phyloP scores from a whole-genome alignment of 805 yeast species.

The Sungouiozyma intestinalis region DNA sequence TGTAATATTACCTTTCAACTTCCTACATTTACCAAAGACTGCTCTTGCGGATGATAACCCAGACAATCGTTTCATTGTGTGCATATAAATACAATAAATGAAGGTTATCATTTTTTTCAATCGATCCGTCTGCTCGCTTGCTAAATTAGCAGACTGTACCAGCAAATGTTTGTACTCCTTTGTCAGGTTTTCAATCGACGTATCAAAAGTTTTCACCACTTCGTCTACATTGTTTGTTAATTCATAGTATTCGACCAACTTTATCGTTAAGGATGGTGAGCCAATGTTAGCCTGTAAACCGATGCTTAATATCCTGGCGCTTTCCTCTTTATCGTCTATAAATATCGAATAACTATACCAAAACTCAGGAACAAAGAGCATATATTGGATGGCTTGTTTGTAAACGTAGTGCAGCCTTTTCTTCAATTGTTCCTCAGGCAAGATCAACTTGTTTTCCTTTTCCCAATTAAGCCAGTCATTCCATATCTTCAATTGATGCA shows the following conservation, averaged over 20 bases:
- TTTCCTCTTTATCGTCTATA: slow-evolving; percentile 13
- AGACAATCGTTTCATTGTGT: slow-evolving; percentile 52
- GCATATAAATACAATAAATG: slow-evolving; percentile 61
- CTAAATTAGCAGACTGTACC: slow-evolving; percentile 7
- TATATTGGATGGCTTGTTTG: slow-evolving; percentile 45
- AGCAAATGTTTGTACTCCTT: slow-evolving; percentile 26
- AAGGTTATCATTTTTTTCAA: slow-evolving; percentile 37
- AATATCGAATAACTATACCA: slow-evolving; percentile 32
- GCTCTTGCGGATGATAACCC: slow-evolving; percentile 67
- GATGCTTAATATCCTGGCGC: slow-evolving; percentile 33
- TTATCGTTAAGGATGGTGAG: slow-evolving; percentile 56
- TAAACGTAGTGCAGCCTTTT: slow-evolving; percentile 62
- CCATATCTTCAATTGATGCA: slow-evolving; percentile 46
- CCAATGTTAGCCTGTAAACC: slow-evolving; percentile 58
- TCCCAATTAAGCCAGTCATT: slow-evolving; percentile 74
- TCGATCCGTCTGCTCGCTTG: slow-evolving; percentile 3
- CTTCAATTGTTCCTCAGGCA: slow-evolving; percentile 39
- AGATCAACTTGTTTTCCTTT: slow-evolving; percentile 52
- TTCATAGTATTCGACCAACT: slow-evolving; percentile 63
- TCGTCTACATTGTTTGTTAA: slow-evolving; percentile 39
- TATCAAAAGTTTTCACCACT: slow-evolving; percentile 40
- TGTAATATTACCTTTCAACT: slow-evolving; percentile 43
- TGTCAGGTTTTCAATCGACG: slow-evolving; percentile 39
- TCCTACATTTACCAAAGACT: slow-evolving; percentile 61
- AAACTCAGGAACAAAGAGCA: slow-evolving; percentile 27